Conservation (phyloP, 352 stramenopile species). For the Phytophthora cryptogea region DNA sequence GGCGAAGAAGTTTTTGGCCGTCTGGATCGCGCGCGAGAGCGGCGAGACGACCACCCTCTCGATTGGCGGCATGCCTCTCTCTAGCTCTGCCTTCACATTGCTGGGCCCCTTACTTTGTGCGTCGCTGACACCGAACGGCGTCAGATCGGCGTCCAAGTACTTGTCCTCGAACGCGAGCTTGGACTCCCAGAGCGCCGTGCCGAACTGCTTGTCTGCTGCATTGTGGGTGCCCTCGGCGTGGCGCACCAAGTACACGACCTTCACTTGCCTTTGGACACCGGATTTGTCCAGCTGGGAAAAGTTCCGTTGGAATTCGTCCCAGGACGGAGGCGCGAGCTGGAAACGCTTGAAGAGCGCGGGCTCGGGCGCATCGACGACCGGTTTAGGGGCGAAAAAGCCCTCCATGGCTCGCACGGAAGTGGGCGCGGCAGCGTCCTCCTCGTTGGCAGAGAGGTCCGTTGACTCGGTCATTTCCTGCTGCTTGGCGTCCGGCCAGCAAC, state of each 20-base stretch:
- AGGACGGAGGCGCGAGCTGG: slow-evolving; percentile 30
- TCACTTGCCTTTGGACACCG: slow-evolving; percentile 36
- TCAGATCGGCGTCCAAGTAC: slow-evolving; percentile 73
- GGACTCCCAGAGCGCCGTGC: slow-evolving; percentile 58
- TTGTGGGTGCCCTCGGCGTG: slow-evolving; percentile 81
- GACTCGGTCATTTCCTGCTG: slow-evolving; percentile 21
- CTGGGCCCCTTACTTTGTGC: slow-evolving; percentile 46
- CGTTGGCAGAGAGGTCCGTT: neutral
- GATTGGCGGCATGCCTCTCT: slow-evolving; percentile 60
- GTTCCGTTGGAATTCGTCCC: slow-evolving; percentile 31
- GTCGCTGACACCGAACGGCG: slow-evolving; percentile 56
- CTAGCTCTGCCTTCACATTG: slow-evolving; percentile 41
- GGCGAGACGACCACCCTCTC: slow-evolving; percentile 72
- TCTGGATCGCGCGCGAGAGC: slow-evolving; percentile 72
- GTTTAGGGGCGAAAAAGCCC: slow-evolving; percentile 37
- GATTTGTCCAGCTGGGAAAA: slow-evolving; percentile 27
- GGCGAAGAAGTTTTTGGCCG: slow-evolving; percentile 59
- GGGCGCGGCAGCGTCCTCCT: neutral
- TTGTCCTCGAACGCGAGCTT: slow-evolving; percentile 58
- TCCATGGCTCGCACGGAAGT: slow-evolving; percentile 24
- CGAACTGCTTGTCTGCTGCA: slow-evolving; percentile 51
- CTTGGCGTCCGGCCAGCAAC: slow-evolving; percentile 14
- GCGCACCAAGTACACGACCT: slow-evolving; percentile 80
- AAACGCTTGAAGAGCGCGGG: slow-evolving; percentile 41
- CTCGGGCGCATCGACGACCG: neutral